Percentiles rank a stretch among this genome's conserved stretches.
These are phyloP conservation scores for Salvia hispanica DNA, from an alignment of 257 asterid species.

Conservation along the genomic window DNA sequence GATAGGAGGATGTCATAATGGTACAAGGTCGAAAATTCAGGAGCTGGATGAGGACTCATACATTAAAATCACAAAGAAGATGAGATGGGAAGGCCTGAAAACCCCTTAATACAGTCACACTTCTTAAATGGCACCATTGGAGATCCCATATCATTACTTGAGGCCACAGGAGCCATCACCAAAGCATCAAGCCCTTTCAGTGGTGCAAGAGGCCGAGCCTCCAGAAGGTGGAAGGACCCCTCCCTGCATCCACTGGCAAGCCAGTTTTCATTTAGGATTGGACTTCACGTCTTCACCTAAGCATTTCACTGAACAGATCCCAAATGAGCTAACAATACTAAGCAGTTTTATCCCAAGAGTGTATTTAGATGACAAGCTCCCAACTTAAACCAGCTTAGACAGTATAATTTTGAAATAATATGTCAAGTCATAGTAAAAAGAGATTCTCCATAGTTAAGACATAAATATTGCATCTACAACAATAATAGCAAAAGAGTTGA, in stretches of 20 bases:
- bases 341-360: neutral
- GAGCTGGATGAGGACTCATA: neutral
- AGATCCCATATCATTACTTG: too few relatives aligned
- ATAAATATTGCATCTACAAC: constrained; percentile 15
- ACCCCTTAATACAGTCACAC: too few relatives aligned
- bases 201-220: too few relatives aligned
- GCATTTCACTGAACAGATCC: neutral
- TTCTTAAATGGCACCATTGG: too few relatives aligned
- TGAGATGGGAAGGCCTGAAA: neutral
- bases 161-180: too few relatives aligned
- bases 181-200: too few relatives aligned
- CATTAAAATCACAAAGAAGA: neutral
- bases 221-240: too few relatives aligned
- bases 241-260: too few relatives aligned
- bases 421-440: neutral
- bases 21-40: neutral
- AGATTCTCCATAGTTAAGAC: neutral
- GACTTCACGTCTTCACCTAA: neutral
- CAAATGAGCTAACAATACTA: neutral
- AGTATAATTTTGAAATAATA: neutral
- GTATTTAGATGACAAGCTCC: neutral
- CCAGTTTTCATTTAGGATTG: neutral
- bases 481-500: constrained; percentile 9
- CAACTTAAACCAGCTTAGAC: constrained; percentile 5
- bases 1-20: neutral